phyloP scores from a whole-genome alignment of 1,139 yeast genomes.

The Taiozyma onychis region DNA sequence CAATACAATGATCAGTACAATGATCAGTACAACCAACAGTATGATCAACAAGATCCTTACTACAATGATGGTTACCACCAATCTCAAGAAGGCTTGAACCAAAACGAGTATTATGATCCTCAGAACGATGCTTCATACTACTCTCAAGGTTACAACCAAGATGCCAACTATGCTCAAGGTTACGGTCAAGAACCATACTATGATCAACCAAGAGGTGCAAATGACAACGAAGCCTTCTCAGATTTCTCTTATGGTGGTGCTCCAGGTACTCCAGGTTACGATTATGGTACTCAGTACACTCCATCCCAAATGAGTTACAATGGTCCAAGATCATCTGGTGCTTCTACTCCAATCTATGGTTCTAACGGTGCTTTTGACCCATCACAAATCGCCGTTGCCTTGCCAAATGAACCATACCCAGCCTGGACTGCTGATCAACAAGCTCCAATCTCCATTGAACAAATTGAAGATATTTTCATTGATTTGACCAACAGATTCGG shows the following conservation, averaged over 20 bases:
- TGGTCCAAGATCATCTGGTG: conserved; percentile 84
- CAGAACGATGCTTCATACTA: conserved; percentile 27
- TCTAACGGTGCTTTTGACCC: conserved; percentile 58
- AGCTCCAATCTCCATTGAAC: conserved; percentile 79
- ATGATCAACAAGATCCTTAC: conserved; percentile 25
- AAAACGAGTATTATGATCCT: conserved; percentile 26
- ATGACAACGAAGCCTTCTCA: conserved; percentile 71
- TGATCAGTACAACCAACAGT: conserved; percentile 24
- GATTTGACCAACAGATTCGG: conserved; percentile 91
- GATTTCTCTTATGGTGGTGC: conserved; percentile 64
- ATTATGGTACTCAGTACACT: conserved; percentile 71
- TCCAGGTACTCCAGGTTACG: conserved; percentile 66
- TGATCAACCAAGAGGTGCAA: conserved; percentile 45
- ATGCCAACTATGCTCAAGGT: conserved; percentile 31
- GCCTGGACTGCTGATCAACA: conserved; percentile 95
- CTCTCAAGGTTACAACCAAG: conserved; percentile 22
- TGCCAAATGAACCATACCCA: conserved; percentile 76
- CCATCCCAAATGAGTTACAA: conserved; percentile 83
- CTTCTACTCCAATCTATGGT: conserved; percentile 94
- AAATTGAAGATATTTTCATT: conserved; percentile 86
- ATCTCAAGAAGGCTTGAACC: conserved; percentile 24
- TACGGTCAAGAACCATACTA: conserved; percentile 46
- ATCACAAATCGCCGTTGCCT: conserved; percentile 47
- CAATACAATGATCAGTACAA: conserved; percentile 21
- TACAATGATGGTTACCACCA: conserved; percentile 25